Evolutionary conservation across 2,329 filamentous ascomycete genomes (phyloP).

Genomic region (Diaporthe ampelina): DNA sequence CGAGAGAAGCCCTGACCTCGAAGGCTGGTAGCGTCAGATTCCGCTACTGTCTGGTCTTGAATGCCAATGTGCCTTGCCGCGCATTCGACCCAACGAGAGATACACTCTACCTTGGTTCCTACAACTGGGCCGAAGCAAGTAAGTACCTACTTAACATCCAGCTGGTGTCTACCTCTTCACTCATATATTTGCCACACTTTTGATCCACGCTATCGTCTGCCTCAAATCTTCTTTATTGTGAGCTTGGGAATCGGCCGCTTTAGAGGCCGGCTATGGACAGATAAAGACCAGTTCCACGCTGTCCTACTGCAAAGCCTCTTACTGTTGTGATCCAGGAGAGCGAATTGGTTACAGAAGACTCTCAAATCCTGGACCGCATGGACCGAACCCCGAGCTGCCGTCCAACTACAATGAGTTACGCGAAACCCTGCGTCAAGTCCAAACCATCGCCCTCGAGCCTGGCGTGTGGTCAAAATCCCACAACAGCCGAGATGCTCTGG

Average conservation of each 20-base stretch:
- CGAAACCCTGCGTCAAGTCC: not conserved
- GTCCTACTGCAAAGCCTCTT: too few relatives aligned
- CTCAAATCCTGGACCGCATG: too few relatives aligned
- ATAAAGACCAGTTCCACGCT: too few relatives aligned
- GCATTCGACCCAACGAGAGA: constrained; percentile 8
- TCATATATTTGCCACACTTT: not conserved
- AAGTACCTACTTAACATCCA: not conserved
- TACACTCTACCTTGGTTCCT: not conserved
- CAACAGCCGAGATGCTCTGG: too few relatives aligned
- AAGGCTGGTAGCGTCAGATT: not conserved
- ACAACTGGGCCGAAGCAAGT: not conserved
- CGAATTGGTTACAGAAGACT: not conserved
- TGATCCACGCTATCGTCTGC: too few relatives aligned
- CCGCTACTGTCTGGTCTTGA: not conserved
- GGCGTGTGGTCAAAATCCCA: not conserved
- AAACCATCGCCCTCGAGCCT: not conserved
- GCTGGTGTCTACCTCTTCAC: not conserved
- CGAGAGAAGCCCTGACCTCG: not conserved
- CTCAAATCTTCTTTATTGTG: too few relatives aligned
- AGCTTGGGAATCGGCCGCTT: too few relatives aligned
- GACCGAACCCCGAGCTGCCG: too few relatives aligned
- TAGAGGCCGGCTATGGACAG: too few relatives aligned
- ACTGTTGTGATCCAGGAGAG: too few relatives aligned
- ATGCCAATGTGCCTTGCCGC: not conserved
- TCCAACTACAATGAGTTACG: not conserved